Evolutionary conservation across 2,329 filamentous ascomycete genomes (phyloP).

Genomic region (Dryadomyces quercivorus): DNA sequence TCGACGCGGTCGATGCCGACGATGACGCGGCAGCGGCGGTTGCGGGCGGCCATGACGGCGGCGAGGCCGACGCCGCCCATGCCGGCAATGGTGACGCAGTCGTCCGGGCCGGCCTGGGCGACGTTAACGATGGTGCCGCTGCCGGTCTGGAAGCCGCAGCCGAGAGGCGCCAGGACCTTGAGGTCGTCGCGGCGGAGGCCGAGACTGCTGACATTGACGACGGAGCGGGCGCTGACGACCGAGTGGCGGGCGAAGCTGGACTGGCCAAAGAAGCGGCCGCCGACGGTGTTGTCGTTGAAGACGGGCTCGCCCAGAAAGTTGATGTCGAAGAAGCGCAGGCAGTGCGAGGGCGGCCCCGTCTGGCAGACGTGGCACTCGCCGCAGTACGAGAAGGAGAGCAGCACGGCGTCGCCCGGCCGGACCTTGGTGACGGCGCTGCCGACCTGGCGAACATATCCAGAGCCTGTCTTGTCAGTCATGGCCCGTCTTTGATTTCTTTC

Average conservation of each 20-base stretch:
- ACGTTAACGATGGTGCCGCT: constrained; percentile 27
- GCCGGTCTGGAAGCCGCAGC: constrained; percentile 31
- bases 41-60: constrained; percentile 25
- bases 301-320: constrained; percentile 4
- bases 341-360: constrained; percentile 17
- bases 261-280: constrained; percentile 8
- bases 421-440: constrained; percentile 24
- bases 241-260: constrained; percentile 3
- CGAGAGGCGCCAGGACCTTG: constrained; percentile 24
- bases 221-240: not conserved
- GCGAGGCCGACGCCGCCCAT: constrained; percentile 27
- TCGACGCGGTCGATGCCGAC: constrained; percentile 33
- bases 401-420: constrained; percentile 20
- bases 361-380: constrained; percentile 19
- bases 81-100: constrained; percentile 24
- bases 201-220: constrained; percentile 1
- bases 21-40: constrained; percentile 18
- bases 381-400: constrained; percentile 23
- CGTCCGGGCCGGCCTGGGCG: constrained; percentile 11
- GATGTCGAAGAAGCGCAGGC: constrained; percentile 11
- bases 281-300: not conserved
- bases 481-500: not conserved
- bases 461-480: constrained; percentile 30
- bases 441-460: constrained; percentile 75
- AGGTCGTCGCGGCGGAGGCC: not conserved